Evolutionary conservation across 2,329 filamentous ascomycete genomes (phyloP), one percentile per base, ranked within the genome.

Genomic region (Colletotrichum zoysiae): DNA sequence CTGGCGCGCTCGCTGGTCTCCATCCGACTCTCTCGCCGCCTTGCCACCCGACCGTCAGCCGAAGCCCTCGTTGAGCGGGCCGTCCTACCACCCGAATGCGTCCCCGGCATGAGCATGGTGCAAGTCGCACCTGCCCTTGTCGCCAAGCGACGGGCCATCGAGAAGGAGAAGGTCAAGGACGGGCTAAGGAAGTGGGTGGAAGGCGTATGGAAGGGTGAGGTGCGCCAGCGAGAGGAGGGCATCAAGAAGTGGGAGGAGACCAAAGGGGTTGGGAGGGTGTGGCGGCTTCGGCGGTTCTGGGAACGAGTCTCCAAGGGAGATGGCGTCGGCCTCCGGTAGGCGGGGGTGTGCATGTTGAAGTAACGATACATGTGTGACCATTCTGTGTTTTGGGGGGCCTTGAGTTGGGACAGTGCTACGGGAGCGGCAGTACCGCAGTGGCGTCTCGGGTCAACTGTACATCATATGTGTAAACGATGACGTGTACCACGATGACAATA

Each of bases 91-190:
- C 83, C 84, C 56, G 91, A 93, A 79, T 92, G 90, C 76, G 87
- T 89, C 18, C 85, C 86, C 7, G 84, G 84, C 35, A 78, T 82
- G 75, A 74, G 75, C 67, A 78, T 75, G 66, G 81, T 79, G 73
- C 78, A 78, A 65, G 83, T 92, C 1, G 88, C 90, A 0, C 90
- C 90, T 0, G 86, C 84, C 0, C 81, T 93, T 44, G 87, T 92
- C n/a, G 90, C 89, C 38, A 85, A 86, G 74, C 88, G 88, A 76
- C 84, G 88, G 67, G 87, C 86, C 16, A 85, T 93, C 20, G 91
- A 93, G 81, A 87, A 87, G 75, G 90, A 93, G 81, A 85, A 85
- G 71, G 84, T 93, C 55, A 93, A 93, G 78, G 91, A 93, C 76
- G 86, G 86, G 20, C 79, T 94, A 72, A 82, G 91, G 48, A 84